Conservation (phyloP, 2,329 filamentous ascomycete species). For the Esteya vermicola region DNA sequence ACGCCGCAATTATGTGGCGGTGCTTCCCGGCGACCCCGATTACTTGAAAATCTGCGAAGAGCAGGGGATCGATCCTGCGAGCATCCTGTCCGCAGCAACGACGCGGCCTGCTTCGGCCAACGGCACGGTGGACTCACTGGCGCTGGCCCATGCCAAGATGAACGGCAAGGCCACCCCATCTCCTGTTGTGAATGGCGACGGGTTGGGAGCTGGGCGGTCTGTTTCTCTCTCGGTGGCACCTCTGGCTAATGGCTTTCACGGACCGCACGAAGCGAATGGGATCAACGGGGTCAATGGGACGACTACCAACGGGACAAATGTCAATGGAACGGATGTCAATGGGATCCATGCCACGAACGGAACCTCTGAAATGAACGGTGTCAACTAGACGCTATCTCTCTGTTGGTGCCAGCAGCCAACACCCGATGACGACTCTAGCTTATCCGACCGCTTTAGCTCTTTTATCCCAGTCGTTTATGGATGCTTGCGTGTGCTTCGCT, state of each 20-base stretch:
- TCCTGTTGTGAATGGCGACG: background rate
- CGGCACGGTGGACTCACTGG: slow-evolving; percentile 20
- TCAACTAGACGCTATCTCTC: no score
- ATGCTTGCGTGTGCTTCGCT: no score
- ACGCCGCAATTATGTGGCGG: slow-evolving; percentile 36
- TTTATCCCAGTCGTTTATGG: no score
- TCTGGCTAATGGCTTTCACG: no score
- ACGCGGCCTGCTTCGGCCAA: slow-evolving; percentile 30
- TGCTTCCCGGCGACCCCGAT: slow-evolving; percentile 41
- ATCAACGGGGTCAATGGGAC: background rate
- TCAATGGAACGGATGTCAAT: no score
- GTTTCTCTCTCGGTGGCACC: background rate
- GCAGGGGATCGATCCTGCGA: slow-evolving; percentile 33
- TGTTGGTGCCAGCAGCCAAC: no score
- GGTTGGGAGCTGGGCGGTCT: background rate
- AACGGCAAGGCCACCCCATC: background rate
- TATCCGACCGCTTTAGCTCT: no score
- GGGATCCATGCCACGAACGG: no score
- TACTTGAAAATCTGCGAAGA: slow-evolving; percentile 40
- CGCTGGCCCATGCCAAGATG: background rate
- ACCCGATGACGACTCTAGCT: no score
- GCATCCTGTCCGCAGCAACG: slow-evolving; percentile 21
- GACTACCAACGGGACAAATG: no score
- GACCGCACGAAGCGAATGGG: background rate
- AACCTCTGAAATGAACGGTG: background rate